phyloP scores from a whole-genome alignment of 805 yeast genomes.

The Teunomyces atbi region DNA sequence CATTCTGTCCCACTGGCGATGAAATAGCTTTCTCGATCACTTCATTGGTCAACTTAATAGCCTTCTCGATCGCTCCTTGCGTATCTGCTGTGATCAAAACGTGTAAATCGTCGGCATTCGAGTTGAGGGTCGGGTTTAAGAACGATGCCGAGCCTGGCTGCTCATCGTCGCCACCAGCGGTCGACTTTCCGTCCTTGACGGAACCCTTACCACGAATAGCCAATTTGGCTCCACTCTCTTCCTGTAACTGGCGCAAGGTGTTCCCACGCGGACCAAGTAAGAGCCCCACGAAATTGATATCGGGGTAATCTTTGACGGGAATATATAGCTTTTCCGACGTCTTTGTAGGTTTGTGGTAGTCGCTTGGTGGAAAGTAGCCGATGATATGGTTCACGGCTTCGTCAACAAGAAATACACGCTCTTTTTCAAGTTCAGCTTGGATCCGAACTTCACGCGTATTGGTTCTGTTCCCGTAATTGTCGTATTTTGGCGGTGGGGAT shows the following conservation, averaged over 20 bases:
- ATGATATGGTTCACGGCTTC: constrained; percentile 71
- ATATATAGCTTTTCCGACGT: constrained; percentile 79
- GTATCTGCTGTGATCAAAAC: constrained; percentile 83
- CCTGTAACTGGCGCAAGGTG: constrained; percentile 76
- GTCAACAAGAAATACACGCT: constrained; percentile 77
- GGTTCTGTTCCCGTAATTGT: constrained; percentile 73
- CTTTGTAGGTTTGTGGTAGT: constrained; percentile 66
- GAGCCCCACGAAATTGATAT: constrained; percentile 87
- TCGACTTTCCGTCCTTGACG: constrained; percentile 81
- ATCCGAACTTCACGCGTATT: constrained; percentile 79
- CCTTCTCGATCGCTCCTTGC: constrained; percentile 72
- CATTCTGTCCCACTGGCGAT: constrained; percentile 92
- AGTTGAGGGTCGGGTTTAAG: constrained; percentile 20
- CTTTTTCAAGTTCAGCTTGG: constrained; percentile 63
- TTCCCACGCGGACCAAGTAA: constrained; percentile 95
- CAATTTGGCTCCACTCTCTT: constrained; percentile 82
- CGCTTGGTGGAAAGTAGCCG: constrained; percentile 74
- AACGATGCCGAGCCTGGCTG: constrained; percentile 18
- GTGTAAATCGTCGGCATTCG: constrained; percentile 71
- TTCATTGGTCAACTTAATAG: constrained; percentile 68
- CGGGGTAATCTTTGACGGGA: constrained; percentile 85
- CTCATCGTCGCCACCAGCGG: constrained; percentile 49
- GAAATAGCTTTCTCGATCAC: constrained; percentile 80
- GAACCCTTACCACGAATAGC: constrained; percentile 96
- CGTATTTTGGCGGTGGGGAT: constrained; percentile 93